Evolutionary conservation across 176 grass and related monocot species (phyloP), one percentile per base, ranked within the genome.

Genomic region (Ensete glaucum): DNA sequence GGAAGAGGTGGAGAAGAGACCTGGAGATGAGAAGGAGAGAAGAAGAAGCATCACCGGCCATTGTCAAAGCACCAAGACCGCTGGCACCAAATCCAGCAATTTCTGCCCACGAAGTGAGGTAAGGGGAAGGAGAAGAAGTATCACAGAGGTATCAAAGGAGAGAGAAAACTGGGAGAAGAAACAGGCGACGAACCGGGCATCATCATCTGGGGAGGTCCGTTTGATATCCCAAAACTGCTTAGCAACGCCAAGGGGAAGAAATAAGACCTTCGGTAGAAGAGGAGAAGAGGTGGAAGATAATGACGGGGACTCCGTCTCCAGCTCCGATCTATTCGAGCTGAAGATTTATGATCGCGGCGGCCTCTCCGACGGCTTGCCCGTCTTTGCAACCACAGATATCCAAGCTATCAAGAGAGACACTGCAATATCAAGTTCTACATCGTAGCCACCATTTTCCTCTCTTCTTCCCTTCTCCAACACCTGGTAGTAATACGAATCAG

Each of bases 241-340:
- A 23, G 22, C 22, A 23, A 23, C 22, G 20, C 6, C 67, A 9
- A 50, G 27, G 43, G 8, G 43, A 9, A 20, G 25, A 14, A 67
- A 27, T 1, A 34, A 34, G 34, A 43, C 34, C 34, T 43, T 43
- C 34, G 25, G 14, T 34, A 43, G 34, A 14, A 67, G 12, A 8
- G 26, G n/a, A 19, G 3, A 8, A 0, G 48, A 12, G 21, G 67
- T 20, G 14, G 34, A 8, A 70, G 67, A 17, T n/a, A 16, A n/a
- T 8, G 19, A 50, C 43, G 67, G 9, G 23, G 24, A 27, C 22
- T 65, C 63, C 12, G 67, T 21, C 19, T 49, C 34, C 1, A 21
- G 48, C 67, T 49, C 34, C 25, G 67, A 70, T 70, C 67, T 70
- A 16, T 70, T 70, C 17, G 67, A 70, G 48, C 67, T 70, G 67